Percentiles rank a stretch among this genome's conserved stretches.
These are phyloP conservation scores for Pseudoscleropodium purum DNA, from an alignment of 225 moss, liverwort and hornwort species.

Conservation along the genomic window DNA sequence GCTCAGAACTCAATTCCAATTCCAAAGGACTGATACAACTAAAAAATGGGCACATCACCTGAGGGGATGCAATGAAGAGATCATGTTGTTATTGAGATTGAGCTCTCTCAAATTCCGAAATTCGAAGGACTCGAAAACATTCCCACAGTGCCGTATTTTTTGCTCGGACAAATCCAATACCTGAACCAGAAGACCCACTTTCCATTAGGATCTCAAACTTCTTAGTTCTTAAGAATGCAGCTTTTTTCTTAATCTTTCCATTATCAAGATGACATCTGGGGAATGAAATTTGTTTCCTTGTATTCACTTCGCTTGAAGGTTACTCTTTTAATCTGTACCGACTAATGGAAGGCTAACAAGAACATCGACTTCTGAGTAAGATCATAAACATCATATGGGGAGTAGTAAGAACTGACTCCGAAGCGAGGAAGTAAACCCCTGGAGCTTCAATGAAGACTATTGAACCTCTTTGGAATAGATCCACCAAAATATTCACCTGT, in stretches of 20 bases:
- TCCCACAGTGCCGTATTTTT: slow-evolving; percentile 76
- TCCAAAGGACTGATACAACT: background rate
- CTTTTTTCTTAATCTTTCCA: background rate
- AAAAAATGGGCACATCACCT: slow-evolving; percentile 31
- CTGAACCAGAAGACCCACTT: slow-evolving; percentile 17
- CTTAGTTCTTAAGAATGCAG: background rate
- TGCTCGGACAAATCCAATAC: slow-evolving; percentile 75
- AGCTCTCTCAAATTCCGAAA: slow-evolving; percentile 64
- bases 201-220: background rate
- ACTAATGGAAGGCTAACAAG: background rate
- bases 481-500: slow-evolving; percentile 30
- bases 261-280: background rate
- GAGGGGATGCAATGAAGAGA: slow-evolving; percentile 64
- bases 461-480: background rate
- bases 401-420: too few relatives aligned
- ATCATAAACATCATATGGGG: background rate
- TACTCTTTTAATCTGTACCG: background rate
- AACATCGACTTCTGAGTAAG: background rate
- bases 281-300: background rate
- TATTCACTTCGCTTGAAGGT: background rate
- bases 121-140: slow-evolving; percentile 64
- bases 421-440: background rate
- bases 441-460: background rate
- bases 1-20: background rate
- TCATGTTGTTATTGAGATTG: slow-evolving; percentile 82